Base-by-base conservation (phyloP, 345 rosid species). In the Turritis glabra region DNA sequence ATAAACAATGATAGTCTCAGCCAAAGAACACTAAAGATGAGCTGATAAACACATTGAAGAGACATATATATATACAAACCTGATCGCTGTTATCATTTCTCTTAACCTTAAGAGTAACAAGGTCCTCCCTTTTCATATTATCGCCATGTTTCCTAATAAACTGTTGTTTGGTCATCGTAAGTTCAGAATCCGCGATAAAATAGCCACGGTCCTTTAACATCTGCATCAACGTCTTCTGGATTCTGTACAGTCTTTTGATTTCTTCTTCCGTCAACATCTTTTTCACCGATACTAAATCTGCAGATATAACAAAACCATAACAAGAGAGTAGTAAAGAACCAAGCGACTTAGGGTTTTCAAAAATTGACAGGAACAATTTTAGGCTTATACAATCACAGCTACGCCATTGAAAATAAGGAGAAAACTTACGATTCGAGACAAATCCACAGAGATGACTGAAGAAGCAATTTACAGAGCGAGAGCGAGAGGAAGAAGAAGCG, bases 111-210 rank as follows among this genome's bases (percentile, higher is more conserved):
- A 81, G 85, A 74, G 90, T 84, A 40, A 85, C 83, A n/a, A 86
- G 96, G 80, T 92, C 94, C 71, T 95, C 99, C 62, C 98, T 84
- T 72, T 92, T 95, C 92, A 90, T 88, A 83, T 80, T 85, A 18
- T 92, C 92, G 0, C 90, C 92, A n/a, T 80, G 78, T 66, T 86
- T 91, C 5, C 83, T 75, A 10, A 84, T 38, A 56, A 94, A 90
- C 67, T 92, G 87, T 0, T 73, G 67, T 68, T 73, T 68, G 35
- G 81, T 53, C 87, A 84, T 82, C 56, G 81, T 80, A 21, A 92
- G 75, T 62, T 95, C 97, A 13, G 65, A 83, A 71, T 90, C 90
- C 8, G 82, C 81, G 3, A 95, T 86, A 8, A 90, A 77, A 78
- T 95, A 95, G 32, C 86, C 92, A 33, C 96, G 76, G 72, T 92